phyloP scores from a whole-genome alignment of 1,284 basidiomycete genomes.

The Inonotus hispidus region DNA sequence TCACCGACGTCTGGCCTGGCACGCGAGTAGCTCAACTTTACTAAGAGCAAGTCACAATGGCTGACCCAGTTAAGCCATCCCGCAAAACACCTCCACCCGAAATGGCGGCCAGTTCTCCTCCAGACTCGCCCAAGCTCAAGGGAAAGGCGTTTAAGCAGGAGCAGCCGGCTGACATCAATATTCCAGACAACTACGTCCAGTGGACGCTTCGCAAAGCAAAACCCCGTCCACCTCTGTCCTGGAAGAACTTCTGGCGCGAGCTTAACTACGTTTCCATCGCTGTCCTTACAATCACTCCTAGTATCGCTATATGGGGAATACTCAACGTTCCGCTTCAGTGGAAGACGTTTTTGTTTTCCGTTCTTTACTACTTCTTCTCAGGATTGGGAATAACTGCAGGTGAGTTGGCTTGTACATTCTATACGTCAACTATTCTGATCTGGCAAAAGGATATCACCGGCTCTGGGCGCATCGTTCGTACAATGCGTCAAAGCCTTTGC shows the following conservation, averaged over 20 bases:
- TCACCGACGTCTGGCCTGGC: conserved; percentile 9
- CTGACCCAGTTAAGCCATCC: conserved; percentile 18
- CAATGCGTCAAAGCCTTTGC: conserved; percentile 77
- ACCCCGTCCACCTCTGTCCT: conserved; percentile 70
- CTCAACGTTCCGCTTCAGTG: conserved; percentile 49
- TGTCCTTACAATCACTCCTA: conserved; percentile 69
- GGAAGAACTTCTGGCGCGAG: conserved; percentile 62
- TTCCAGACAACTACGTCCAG: conserved; percentile 87
- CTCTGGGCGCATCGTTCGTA: conserved; percentile 91
- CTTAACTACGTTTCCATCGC: conserved; percentile 64
- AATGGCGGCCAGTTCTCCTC: conserved; percentile 21
- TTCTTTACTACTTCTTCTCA: conserved; percentile 82
- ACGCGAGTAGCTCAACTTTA: neutral
- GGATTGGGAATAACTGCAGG: conserved; percentile 50
- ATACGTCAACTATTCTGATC: conserved; percentile 23
- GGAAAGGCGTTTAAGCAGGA: conserved; percentile 31
- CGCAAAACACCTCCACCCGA: conserved; percentile 23
- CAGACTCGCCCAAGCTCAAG: conserved; percentile 20
- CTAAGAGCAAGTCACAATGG: neutral
- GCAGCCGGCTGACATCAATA: conserved; percentile 56
- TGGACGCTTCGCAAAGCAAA: conserved; percentile 77
- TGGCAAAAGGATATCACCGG: conserved; percentile 73
- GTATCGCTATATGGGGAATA: conserved; percentile 66
- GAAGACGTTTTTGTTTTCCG: conserved; percentile 67
- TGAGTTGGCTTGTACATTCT: conserved; percentile 26